Conservation (phyloP, 225 moss, liverwort and hornwort species). For the Anthoceros angustus region DNA sequence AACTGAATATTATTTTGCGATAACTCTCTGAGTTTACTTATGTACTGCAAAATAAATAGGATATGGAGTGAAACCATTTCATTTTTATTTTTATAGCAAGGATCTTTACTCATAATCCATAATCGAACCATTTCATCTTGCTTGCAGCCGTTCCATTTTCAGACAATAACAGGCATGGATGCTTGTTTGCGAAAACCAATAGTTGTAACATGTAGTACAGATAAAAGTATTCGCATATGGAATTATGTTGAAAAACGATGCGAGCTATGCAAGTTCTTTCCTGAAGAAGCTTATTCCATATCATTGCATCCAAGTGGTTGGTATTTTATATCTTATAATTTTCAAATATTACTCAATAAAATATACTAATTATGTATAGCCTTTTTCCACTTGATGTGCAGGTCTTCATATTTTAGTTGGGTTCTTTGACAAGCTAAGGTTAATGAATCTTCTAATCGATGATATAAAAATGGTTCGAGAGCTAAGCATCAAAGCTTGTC, state of each 20-base stretch:
- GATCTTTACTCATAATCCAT: too few relatives aligned
- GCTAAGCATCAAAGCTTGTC: slow-evolving; percentile 72
- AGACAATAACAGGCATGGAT: slow-evolving; percentile 62
- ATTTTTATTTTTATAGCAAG: too few relatives aligned
- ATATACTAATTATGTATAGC: not conserved
- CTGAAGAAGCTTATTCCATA: slow-evolving; percentile 72
- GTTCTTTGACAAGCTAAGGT: slow-evolving; percentile 66
- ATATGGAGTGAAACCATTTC: too few relatives aligned
- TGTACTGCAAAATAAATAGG: not conserved
- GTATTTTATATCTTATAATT: slow-evolving; percentile 11
- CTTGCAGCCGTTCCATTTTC: slow-evolving; percentile 65
- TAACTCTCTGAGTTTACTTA: not conserved
- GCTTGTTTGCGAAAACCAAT: slow-evolving; percentile 60
- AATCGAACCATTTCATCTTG: slow-evolving; percentile 8
- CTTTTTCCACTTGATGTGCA: slow-evolving; percentile 11
- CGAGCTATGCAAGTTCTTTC: slow-evolving; percentile 45
- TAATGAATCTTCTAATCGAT: slow-evolving; percentile 68
- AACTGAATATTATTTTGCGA: not conserved
- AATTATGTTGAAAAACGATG: slow-evolving; percentile 52
- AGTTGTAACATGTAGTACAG: slow-evolving; percentile 61
- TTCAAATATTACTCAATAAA: not conserved
- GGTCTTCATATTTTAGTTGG: slow-evolving; percentile 71
- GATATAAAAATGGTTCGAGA: slow-evolving; percentile 62
- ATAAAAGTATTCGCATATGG: slow-evolving; percentile 66
- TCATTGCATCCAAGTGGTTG: slow-evolving; percentile 76